Conservation (phyloP, 2,329 filamentous ascomycete genomes). For the Coniochaeta sp. region DNA sequence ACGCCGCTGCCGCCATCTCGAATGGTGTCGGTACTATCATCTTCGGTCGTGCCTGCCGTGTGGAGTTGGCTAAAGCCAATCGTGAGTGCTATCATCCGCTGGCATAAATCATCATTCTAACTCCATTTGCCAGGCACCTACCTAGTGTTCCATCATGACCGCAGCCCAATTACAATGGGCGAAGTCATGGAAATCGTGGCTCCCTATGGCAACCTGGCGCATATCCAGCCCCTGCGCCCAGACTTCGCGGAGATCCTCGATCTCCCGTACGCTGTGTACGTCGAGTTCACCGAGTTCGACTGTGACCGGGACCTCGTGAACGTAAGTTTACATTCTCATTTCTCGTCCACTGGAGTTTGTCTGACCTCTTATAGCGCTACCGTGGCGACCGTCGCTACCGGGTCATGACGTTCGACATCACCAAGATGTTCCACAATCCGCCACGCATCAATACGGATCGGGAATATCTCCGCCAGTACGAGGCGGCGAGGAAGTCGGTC, state of each 20-base stretch:
- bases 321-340: conserved; percentile 27
- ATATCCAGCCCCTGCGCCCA: conserved; percentile 26
- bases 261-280: conserved; percentile 32
- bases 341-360: background rate
- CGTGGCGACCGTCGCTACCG: conserved; percentile 9
- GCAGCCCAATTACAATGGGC: conserved; percentile 26
- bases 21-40: conserved; percentile 41
- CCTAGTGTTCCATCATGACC: conserved; percentile 34
- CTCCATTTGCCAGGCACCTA: conserved; percentile 34
- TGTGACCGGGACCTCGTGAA: conserved; percentile 38
- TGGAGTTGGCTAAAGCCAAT: conserved; percentile 52
- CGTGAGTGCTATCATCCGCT: conserved; percentile 30
- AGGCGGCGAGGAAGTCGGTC: conserved; percentile 25
- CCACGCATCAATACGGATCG: conserved; percentile 2
- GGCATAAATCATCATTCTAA: conserved; percentile 13
- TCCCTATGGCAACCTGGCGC: conserved; percentile 35
- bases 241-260: conserved; percentile 24
- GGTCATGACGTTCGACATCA: background rate
- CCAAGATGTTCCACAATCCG: background rate
- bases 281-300: conserved; percentile 45
- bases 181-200: conserved; percentile 37
- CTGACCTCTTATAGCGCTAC: conserved; percentile 2
- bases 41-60: conserved; percentile 49
- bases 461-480: conserved; percentile 20
- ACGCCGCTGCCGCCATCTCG: conserved; percentile 39